phyloP scores from a whole-genome alignment of 371 early-diverging fungal genomes.

The Rhizopus microsporus region DNA sequence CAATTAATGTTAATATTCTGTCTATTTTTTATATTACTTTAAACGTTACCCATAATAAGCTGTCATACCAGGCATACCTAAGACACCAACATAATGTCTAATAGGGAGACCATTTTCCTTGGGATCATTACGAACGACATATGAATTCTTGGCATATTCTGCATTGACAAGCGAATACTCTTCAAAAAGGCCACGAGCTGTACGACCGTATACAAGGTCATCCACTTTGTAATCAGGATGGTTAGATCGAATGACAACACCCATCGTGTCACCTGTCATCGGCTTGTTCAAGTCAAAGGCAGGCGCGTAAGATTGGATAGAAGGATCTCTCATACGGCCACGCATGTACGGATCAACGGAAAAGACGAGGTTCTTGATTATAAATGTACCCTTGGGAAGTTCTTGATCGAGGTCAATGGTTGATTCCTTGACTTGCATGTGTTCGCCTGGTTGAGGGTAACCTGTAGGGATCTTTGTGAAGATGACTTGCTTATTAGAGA shows the following conservation, averaged over 20 bases:
- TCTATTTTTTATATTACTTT: background rate
- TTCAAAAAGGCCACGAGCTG: constrained; percentile 54
- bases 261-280: constrained; percentile 61
- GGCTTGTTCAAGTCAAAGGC: constrained; percentile 61
- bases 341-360: constrained; percentile 59
- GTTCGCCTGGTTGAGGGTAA: constrained; percentile 44
- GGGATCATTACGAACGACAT: constrained; percentile 42
- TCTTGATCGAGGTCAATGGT: constrained; percentile 49
- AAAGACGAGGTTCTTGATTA: constrained; percentile 51
- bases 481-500: constrained; percentile 37
- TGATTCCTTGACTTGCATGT: constrained; percentile 48
- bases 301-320: constrained; percentile 50
- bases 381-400: constrained; percentile 55
- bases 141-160: constrained; percentile 22
- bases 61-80: constrained; percentile 60
- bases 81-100: constrained; percentile 54
- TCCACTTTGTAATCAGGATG: constrained; percentile 58
- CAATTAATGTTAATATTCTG: background rate
- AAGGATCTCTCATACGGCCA: constrained; percentile 62
- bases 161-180: constrained; percentile 44
- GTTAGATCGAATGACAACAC: constrained; percentile 63
- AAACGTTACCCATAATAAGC: constrained; percentile 39
- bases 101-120: constrained; percentile 45
- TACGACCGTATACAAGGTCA: constrained; percentile 59
- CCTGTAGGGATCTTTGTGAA: constrained; percentile 44